Evolutionary conservation across 306 rosid genomes (phyloP).

Genomic region (Heteromeles arbutifolia): DNA sequence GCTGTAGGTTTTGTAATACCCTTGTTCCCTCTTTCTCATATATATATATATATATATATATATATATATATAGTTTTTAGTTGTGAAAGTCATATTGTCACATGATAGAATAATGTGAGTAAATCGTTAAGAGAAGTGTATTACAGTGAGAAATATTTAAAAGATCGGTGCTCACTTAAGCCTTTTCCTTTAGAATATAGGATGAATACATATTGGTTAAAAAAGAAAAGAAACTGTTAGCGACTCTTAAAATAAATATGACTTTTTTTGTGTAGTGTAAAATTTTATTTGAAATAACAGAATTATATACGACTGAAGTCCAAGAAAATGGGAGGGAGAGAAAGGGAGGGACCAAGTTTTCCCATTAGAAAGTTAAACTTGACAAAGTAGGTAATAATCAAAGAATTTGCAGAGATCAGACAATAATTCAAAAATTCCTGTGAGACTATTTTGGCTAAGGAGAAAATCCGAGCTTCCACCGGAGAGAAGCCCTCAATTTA

Average conservation of each 20-base stretch:
- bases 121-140: no score
- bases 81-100: no score
- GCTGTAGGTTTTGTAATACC: not conserved
- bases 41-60: no score
- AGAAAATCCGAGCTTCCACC: not conserved
- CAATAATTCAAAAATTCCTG: not conserved
- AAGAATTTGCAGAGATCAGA: not conserved
- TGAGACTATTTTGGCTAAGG: not conserved
- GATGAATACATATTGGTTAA: not conserved
- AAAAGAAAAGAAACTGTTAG: not conserved
- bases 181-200: not conserved
- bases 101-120: no score
- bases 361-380: not conserved
- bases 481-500: not conserved
- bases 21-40: not conserved
- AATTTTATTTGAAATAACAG: not conserved
- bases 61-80: not conserved
- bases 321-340: conserved; percentile 3
- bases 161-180: no score
- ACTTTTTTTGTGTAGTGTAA: not conserved
- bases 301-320: not conserved
- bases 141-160: no score
- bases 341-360: not conserved
- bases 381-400: not conserved
- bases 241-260: not conserved